Conservation (phyloP, 257 asterid genomes). For the Solanum pinnatisectum region DNA sequence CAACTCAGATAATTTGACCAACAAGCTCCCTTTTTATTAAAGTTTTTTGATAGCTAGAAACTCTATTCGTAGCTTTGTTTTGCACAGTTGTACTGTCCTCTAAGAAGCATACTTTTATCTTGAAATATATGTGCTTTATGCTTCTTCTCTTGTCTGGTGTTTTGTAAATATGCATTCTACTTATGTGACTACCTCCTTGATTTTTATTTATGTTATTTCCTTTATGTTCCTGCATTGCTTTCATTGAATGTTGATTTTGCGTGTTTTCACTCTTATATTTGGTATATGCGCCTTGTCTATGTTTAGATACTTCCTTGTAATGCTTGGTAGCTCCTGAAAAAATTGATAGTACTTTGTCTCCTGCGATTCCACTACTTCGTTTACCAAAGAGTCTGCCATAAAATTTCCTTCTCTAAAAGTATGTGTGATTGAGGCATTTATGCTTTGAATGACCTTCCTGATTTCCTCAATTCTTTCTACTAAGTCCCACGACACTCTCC, state of each 20-base stretch:
- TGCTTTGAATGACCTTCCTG: neutral
- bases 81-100: neutral
- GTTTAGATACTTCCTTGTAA: neutral
- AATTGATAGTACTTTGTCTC: neutral
- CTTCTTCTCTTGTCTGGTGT: neutral
- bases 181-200: neutral
- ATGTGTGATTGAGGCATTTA: neutral
- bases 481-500: neutral
- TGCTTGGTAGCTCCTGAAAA: neutral
- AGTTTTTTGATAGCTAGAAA: too few relatives aligned
- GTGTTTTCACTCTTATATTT: neutral
- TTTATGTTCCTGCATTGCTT: neutral
- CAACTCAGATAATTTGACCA: neutral
- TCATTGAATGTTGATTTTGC: neutral
- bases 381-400: neutral
- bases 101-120: neutral
- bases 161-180: neutral
- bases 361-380: neutral
- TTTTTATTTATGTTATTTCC: neutral
- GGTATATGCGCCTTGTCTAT: neutral
- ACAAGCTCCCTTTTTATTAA: neutral
- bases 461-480: neutral
- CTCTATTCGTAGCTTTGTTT: neutral
- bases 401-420: neutral
- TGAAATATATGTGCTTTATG: neutral